Evolutionary conservation across 495 filamentous ascomycete species (phyloP).

Genomic region (Baudoinia panamericana): DNA sequence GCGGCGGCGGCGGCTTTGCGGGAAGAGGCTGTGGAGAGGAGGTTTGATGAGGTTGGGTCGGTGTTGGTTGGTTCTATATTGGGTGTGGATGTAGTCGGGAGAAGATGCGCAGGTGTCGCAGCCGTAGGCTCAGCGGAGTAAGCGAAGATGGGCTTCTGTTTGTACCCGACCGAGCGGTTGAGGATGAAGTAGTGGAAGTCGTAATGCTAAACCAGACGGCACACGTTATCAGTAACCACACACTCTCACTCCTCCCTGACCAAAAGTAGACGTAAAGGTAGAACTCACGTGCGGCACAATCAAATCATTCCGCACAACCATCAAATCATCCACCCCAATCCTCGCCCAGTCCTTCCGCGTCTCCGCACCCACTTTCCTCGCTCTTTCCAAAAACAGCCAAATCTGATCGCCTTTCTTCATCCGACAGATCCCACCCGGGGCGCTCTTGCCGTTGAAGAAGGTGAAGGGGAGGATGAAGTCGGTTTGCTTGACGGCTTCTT

Average conservation of each 20-base stretch:
- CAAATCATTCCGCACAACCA: constrained; percentile 81
- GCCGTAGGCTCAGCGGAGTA: constrained; percentile 43
- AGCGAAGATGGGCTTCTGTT: constrained; percentile 56
- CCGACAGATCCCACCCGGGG: constrained; percentile 64
- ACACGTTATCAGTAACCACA: constrained; percentile 8
- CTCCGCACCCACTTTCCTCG: constrained; percentile 77
- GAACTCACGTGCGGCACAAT: constrained; percentile 84
- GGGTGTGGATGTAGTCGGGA: constrained; percentile 1
- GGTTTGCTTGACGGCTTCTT: constrained; percentile 76
- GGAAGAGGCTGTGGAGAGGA: constrained; percentile 32
- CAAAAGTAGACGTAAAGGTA: constrained; percentile 2
- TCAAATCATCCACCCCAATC: constrained; percentile 89
- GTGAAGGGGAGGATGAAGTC: constrained; percentile 91
- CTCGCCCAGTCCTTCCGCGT: constrained; percentile 78
- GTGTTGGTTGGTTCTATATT: constrained; percentile 5
- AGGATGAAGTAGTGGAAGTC: constrained; percentile 95
- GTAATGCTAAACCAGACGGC: constrained; percentile 62
- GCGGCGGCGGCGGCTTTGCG: constrained; percentile 23
- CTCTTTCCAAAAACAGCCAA: constrained; percentile 85
- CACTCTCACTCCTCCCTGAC: too few species aligned
- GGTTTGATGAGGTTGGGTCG: constrained; percentile 30
- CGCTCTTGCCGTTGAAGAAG: constrained; percentile 96
- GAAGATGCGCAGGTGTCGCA: constrained; percentile 18
- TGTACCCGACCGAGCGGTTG: constrained; percentile 65
- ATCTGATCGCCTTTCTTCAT: constrained; percentile 87